These are phyloP conservation scores for Colletotrichum truncatum DNA, from an alignment of 2,329 filamentous ascomycete species.

Conservation along the genomic window DNA sequence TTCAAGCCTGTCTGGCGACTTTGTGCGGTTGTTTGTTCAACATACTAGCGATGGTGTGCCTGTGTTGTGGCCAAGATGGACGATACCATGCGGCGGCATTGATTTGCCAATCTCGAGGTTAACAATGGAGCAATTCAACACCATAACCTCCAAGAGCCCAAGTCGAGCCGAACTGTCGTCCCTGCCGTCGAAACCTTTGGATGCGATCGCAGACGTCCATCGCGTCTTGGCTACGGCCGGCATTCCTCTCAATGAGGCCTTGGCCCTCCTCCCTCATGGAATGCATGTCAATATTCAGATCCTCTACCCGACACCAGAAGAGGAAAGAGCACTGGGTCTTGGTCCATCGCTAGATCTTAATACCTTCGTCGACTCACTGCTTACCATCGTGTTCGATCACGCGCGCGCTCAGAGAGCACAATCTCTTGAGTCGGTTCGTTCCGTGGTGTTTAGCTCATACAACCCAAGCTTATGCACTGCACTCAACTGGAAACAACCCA, in stretches of 20 bases:
- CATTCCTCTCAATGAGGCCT: conserved; percentile 79
- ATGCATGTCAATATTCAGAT: conserved; percentile 94
- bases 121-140: conserved; percentile 76
- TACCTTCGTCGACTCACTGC: conserved; percentile 81
- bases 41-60: conserved; percentile 88
- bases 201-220: conserved; percentile 73
- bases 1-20: conserved; percentile 95
- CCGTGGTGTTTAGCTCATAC: conserved; percentile 93
- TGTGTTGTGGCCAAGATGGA: conserved; percentile 88
- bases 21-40: conserved; percentile 90
- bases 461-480: conserved; percentile 91
- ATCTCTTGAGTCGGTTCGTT: conserved; percentile 79
- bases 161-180: conserved; percentile 53
- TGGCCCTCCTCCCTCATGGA: conserved; percentile 77
- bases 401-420: conserved; percentile 73
- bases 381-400: conserved; percentile 91
- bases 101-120: conserved; percentile 85
- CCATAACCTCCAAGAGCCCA: conserved; percentile 54
- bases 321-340: conserved; percentile 76
- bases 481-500: conserved; percentile 99
- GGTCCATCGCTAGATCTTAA: conserved; percentile 86
- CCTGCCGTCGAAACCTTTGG: conserved; percentile 56
- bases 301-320: conserved; percentile 80
- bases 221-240: conserved; percentile 78
- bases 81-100: conserved; percentile 77